phyloP scores from a whole-genome alignment of 1,284 basidiomycete genomes.

The Sphagnurus paluster region DNA sequence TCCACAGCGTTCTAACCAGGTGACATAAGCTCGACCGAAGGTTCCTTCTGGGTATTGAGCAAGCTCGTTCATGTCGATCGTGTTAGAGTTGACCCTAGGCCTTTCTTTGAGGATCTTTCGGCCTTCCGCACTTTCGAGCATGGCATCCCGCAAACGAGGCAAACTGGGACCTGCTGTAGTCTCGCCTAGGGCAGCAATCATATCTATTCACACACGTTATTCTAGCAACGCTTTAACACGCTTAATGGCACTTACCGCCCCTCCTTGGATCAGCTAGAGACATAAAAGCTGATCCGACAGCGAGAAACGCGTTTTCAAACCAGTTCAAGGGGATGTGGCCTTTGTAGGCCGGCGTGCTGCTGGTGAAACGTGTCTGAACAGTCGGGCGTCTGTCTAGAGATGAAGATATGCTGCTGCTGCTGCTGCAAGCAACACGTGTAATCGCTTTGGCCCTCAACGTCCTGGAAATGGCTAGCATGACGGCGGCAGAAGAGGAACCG shows the following conservation, averaged over 20 bases:
- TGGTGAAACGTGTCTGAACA: conserved; percentile 27
- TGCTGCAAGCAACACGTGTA: not conserved
- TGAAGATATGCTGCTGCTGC: not conserved
- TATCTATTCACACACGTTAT: conserved; percentile 54
- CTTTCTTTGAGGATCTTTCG: conserved; percentile 81
- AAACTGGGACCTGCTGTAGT: conserved; percentile 85
- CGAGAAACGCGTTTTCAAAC: conserved; percentile 84
- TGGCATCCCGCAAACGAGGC: conserved; percentile 75
- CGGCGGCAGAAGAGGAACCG: too few relatives aligned
- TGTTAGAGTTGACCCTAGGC: conserved; percentile 79
- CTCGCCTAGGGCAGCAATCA: conserved; percentile 92
- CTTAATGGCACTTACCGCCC: conserved; percentile 63
- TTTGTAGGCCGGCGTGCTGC: conserved; percentile 54
- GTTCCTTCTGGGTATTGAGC: conserved; percentile 74
- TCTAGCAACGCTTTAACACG: conserved; percentile 1
- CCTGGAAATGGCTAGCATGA: conserved; percentile 3
- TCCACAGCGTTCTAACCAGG: conserved; percentile 88
- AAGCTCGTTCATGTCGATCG: conserved; percentile 74
- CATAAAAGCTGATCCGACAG: conserved; percentile 84
- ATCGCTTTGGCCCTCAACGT: conserved; percentile 1
- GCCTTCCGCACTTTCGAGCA: conserved; percentile 82
- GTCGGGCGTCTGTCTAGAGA: not conserved
- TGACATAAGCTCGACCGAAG: conserved; percentile 86
- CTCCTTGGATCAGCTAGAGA: conserved; percentile 82
- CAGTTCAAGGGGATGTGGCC: conserved; percentile 83